Conservation (phyloP, 805 yeast genomes). For the Suhomyces sp. region DNA sequence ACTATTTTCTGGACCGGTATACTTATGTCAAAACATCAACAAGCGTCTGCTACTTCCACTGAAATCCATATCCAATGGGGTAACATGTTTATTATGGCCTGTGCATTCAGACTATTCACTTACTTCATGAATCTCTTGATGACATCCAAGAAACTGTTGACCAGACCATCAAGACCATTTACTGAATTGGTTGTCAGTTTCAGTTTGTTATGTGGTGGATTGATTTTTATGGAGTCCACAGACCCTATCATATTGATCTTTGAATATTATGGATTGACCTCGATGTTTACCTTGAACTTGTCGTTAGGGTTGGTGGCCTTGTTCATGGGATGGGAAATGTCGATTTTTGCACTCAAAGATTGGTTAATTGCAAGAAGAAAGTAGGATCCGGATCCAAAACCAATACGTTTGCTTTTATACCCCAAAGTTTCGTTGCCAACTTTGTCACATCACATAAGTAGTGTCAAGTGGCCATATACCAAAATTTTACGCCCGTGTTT, state of each 20-base stretch:
- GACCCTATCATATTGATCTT: slow-evolving; percentile 81
- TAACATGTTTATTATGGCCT: slow-evolving; percentile 72
- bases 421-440: too few species aligned
- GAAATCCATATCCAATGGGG: slow-evolving; percentile 93
- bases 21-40: slow-evolving; percentile 92
- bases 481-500: too few species aligned
- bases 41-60: slow-evolving; percentile 76
- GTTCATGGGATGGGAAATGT: slow-evolving; percentile 87
- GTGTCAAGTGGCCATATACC: too few species aligned
- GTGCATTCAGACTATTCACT: slow-evolving; percentile 70
- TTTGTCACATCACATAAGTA: too few species aligned
- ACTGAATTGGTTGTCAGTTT: slow-evolving; percentile 82
- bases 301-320: slow-evolving; percentile 76
- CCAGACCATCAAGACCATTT: slow-evolving; percentile 59
- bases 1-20: slow-evolving; percentile 96
- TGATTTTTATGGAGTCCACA: slow-evolving; percentile 88
- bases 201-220: slow-evolving; percentile 82
- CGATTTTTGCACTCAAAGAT: slow-evolving; percentile 61
- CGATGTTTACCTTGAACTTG: slow-evolving; percentile 89
- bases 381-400: too few species aligned
- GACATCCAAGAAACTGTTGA: slow-evolving; percentile 18
- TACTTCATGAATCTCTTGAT: slow-evolving; percentile 54
- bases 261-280: slow-evolving; percentile 77
- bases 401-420: too few species aligned
- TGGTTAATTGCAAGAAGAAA: slow-evolving; percentile 30